Percentiles rank a stretch among this genome's conserved stretches.
Evolutionary conservation across 495 filamentous ascomycete genomes (phyloP).

Genomic region (Chaetomidium leptoderma): DNA sequence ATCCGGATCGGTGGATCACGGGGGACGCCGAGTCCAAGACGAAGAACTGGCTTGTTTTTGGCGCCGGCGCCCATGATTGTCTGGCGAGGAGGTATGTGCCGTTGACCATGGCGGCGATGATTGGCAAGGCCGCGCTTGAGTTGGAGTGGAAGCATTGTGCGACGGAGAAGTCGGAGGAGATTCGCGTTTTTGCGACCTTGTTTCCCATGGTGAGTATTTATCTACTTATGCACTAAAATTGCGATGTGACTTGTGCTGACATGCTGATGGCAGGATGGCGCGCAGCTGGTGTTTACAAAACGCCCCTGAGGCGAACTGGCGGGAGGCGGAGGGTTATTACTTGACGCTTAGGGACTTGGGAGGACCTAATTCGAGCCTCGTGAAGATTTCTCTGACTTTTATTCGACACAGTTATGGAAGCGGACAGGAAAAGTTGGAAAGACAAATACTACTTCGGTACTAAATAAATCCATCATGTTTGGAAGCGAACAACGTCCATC

Average conservation of each 20-base stretch:
- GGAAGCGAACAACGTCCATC: no score
- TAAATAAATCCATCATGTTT: no score
- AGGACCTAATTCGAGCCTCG: no score
- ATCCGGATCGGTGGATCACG: constrained; percentile 87
- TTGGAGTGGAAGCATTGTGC: constrained; percentile 87
- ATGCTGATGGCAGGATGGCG: background rate
- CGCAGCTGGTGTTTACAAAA: constrained; percentile 1
- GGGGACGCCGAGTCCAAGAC: constrained; percentile 80
- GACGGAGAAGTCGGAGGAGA: constrained; percentile 79
- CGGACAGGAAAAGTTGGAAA: no score
- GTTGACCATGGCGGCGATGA: constrained; percentile 80
- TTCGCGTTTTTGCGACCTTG: constrained; percentile 96
- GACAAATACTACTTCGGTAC: no score
- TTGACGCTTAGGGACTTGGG: no score
- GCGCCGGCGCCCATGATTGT: constrained; percentile 94
- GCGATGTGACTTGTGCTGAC: background rate
- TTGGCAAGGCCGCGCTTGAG: constrained; percentile 85
- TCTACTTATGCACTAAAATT: background rate
- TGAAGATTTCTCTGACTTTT: no score
- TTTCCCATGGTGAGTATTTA: constrained; percentile 66
- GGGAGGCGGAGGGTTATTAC: no score
- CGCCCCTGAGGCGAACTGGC: background rate
- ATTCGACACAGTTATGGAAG: no score
- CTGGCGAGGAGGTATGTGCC: constrained; percentile 89
- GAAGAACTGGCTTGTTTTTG: constrained; percentile 98